Evolutionary conservation across 352 stramenopile genomes (phyloP).

Genomic region (Phytophthora citricola): DNA sequence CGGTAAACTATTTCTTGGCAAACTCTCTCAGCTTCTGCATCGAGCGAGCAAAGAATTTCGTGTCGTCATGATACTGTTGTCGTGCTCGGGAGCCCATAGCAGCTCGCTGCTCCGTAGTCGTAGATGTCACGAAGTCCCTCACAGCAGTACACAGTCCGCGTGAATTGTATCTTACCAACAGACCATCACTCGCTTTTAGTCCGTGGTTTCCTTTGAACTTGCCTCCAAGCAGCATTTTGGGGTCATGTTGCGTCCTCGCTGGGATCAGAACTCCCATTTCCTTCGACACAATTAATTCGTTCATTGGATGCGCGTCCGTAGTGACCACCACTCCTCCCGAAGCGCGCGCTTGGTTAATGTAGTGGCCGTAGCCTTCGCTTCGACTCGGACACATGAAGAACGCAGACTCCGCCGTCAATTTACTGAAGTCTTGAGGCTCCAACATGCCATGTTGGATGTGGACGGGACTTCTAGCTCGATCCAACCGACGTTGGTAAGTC

Average conservation of each 20-base stretch:
- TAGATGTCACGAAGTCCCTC: conserved; percentile 28
- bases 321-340: conserved; percentile 47
- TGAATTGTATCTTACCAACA: conserved; percentile 12
- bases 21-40: conserved; percentile 44
- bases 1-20: conserved; percentile 5
- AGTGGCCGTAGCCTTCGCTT: conserved; percentile 64
- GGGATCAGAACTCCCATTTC: conserved; percentile 47
- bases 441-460: conserved; percentile 35
- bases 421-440: conserved; percentile 40
- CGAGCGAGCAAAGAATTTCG: conserved; percentile 38
- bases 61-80: conserved; percentile 49
- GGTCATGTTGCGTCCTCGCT: conserved; percentile 2
- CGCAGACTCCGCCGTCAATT: conserved; percentile 43
- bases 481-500: conserved; percentile 17
- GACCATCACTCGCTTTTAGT: conserved; percentile 16
- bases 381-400: conserved; percentile 60
- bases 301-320: conserved; percentile 55
- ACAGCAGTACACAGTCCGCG: conserved; percentile 33
- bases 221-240: conserved; percentile 28
- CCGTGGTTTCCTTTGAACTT: conserved; percentile 23
- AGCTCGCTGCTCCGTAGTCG: conserved; percentile 32
- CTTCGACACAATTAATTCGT: conserved; percentile 46
- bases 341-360: conserved; percentile 61
- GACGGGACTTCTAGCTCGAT: conserved; percentile 24
- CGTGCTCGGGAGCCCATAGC: conserved; percentile 23